Evolutionary conservation across 1,284 basidiomycete species (phyloP), one percentile per base, ranked within the genome.

Genomic region (Mrakiaceae sp.): DNA sequence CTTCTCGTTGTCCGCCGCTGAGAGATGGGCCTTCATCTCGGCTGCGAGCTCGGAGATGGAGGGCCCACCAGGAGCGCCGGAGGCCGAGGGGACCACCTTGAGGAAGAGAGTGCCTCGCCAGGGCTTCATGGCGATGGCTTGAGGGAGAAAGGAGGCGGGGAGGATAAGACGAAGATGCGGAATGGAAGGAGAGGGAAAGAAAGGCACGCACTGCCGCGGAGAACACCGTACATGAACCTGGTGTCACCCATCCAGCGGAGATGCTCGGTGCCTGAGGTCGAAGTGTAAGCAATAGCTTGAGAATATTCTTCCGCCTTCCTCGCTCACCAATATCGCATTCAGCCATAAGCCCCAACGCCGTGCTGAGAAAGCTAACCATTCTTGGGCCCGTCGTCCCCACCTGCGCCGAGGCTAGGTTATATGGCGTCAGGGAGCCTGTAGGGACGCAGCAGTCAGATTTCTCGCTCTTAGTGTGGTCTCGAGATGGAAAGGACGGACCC

Each of bases 191-290:
- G 2, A 97, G 71, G 73, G 86, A 87, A 3, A 94, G 93, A 62
- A 86, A 27, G 27, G 27, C 27, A 27, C 27, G 27, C 27, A 27
- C 27, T 27, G 27, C 27, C 27, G 27, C 27, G 27, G 27, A 27
- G 27, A 27, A 27, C 27, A 27, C 27, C 27, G 27, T 27, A 79
- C n/a, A 88, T 73, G 76, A 98, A 98, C 2, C 95, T 85, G 7
- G 83, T 80, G 73, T 92, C 88, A n/a, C 95, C 95, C 83, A 98
- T 86, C 85, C 90, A 96, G 3, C 95, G 83, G 56, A 94, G 75
- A 70, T 88, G 78, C 66, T 97, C 93, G 0, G 93, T 97, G 14
- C 90, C 81, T 77, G 78, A 71, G 53, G 3, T 50, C 11, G 42
- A 10, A n/a, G 16, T 11, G 42, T 56, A 53, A 10, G 27, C 14